These are phyloP conservation scores for Lathyrus sativus DNA, from an alignment of 306 rosid genomes.

Conservation along the genomic window DNA sequence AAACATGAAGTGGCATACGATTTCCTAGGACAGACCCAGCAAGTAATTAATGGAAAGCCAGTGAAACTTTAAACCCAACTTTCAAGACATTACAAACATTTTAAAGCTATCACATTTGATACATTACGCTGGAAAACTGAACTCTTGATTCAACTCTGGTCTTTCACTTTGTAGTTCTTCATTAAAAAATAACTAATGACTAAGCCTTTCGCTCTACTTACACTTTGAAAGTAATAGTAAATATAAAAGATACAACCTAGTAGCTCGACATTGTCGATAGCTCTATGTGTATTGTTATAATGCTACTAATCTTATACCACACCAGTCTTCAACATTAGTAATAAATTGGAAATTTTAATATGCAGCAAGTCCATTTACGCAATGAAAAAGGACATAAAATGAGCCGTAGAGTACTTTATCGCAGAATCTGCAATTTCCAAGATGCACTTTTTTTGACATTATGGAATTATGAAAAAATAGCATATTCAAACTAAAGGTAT, in stretches of 20 bases:
- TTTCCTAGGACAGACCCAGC: conserved; percentile 31
- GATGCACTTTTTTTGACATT: conserved; percentile 1
- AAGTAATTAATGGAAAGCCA: conserved; percentile 31
- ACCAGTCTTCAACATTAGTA: neutral
- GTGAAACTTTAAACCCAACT: conserved; percentile 20
- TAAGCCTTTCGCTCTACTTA: conserved; percentile 1
- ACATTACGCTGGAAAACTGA: conserved; percentile 9
- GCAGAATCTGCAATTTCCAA: conserved; percentile 27
- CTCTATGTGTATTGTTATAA: neutral
- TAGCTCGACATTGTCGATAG: conserved; percentile 1
- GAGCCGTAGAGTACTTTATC: neutral
- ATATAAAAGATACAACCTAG: too few species aligned
- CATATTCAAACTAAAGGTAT: neutral
- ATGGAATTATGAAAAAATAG: neutral
- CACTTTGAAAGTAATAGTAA: conserved; percentile 13
- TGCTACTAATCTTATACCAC: conserved; percentile 5
- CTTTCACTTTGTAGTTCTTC: neutral
- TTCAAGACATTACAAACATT: conserved; percentile 16
- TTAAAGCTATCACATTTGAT: conserved; percentile 14
- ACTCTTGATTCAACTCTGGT: conserved; percentile 4
- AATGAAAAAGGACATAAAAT: conserved; percentile 22
- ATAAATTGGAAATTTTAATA: conserved; percentile 16
- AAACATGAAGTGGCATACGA: conserved; percentile 10
- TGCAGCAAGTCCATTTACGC: neutral
- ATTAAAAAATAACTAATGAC: neutral